phyloP scores from a whole-genome alignment of 1,284 basidiomycete genomes.

The Trichosporon faecale region DNA sequence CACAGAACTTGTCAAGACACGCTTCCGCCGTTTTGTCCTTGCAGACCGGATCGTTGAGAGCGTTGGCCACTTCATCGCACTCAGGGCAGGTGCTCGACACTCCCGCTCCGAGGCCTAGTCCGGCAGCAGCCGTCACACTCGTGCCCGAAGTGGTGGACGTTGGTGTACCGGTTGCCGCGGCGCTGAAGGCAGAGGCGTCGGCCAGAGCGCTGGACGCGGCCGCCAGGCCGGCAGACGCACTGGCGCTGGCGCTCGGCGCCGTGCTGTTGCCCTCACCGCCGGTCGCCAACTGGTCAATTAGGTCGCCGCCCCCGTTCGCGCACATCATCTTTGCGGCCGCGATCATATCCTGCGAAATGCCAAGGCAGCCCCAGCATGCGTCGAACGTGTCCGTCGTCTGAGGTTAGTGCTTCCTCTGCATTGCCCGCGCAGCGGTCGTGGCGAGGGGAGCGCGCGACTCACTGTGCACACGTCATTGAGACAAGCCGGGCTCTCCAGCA shows the following conservation, averaged over 20 bases:
- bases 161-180: not conserved
- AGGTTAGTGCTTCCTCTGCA: too few species aligned
- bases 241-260: not conserved
- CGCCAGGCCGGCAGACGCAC: too few species aligned
- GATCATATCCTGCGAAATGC: not conserved
- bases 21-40: too few species aligned
- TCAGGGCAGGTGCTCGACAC: too few species aligned
- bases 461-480: not conserved
- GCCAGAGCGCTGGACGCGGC: not conserved
- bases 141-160: too few species aligned
- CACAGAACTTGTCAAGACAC: not conserved
- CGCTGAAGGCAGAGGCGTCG: not conserved
- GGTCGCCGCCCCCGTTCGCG: not conserved
- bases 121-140: too few species aligned
- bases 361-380: not conserved
- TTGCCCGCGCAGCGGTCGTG: too few species aligned
- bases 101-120: too few species aligned
- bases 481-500: not conserved
- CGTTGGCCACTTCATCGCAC: too few species aligned
- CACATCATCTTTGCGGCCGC: not conserved
- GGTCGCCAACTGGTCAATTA: not conserved
- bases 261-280: not conserved
- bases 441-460: not conserved
- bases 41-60: too few species aligned
- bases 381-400: not conserved